These are phyloP conservation scores for Pyricularia grisea DNA, from an alignment of 2,329 filamentous ascomycete genomes.

Conservation along the genomic window DNA sequence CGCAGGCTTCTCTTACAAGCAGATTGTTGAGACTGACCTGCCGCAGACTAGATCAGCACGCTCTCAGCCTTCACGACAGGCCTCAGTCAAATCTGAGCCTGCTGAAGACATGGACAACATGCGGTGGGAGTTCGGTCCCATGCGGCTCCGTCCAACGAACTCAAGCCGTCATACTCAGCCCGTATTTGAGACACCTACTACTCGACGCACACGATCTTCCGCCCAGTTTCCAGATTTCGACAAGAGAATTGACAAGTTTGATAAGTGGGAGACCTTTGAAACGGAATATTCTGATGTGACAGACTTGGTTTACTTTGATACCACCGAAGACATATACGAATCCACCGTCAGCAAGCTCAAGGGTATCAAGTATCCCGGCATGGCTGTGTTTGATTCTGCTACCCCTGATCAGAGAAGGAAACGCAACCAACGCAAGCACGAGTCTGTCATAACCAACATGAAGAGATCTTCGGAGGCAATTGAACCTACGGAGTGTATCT, in stretches of 20 bases:
- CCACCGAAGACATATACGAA: not conserved
- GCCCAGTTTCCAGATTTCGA: not conserved
- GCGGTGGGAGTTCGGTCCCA: not conserved
- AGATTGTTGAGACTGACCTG: not conserved
- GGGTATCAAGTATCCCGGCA: constrained; percentile 66
- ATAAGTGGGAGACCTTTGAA: not conserved
- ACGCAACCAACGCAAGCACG: constrained; percentile 70
- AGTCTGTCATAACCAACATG: constrained; percentile 60
- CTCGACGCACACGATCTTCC: not conserved
- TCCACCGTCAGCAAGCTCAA: constrained; percentile 44
- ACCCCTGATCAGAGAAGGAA: constrained; percentile 63
- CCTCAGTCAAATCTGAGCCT: not conserved
- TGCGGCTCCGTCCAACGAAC: not conserved
- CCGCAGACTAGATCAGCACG: not conserved
- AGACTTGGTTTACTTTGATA: constrained; percentile 7
- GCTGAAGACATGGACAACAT: not conserved
- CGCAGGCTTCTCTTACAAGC: not conserved
- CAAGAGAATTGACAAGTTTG: not conserved
- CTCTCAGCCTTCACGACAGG: not conserved
- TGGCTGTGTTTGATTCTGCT: constrained; percentile 75
- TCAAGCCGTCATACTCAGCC: not conserved
- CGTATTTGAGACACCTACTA: not conserved
- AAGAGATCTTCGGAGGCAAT: constrained; percentile 54
- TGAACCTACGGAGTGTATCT: constrained; percentile 55
- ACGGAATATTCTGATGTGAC: not conserved